Conservation (phyloP, 176 grass and related monocot genomes). For the Paspalum vaginatum region DNA sequence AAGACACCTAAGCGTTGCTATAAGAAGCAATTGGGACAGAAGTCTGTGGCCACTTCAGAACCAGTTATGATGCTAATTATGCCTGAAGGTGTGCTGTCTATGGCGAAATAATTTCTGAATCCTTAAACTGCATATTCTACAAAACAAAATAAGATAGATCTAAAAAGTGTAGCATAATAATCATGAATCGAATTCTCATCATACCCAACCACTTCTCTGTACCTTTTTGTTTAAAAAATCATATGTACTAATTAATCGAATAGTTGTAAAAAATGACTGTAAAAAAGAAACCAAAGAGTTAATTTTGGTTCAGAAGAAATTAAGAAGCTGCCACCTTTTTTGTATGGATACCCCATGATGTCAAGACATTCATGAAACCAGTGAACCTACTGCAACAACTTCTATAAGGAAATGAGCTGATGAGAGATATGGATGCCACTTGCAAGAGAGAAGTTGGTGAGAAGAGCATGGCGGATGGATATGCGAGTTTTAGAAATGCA, state of each 20-base stretch:
- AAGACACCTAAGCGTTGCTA: slow-evolving; percentile 22
- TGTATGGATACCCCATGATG: slow-evolving; percentile 12
- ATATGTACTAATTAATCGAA: slow-evolving; percentile 30
- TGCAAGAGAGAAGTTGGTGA: slow-evolving; percentile 25
- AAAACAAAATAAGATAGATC: background rate
- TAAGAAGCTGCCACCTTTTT: background rate
- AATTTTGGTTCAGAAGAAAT: background rate
- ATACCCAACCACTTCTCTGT: slow-evolving; percentile 25
- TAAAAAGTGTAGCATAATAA: background rate
- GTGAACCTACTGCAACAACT: slow-evolving; percentile 30
- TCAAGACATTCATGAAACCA: slow-evolving; percentile 9
- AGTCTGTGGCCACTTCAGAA: slow-evolving; percentile 5
- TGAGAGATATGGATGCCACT: background rate
- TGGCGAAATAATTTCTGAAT: slow-evolving; percentile 15
- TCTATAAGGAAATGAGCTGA: background rate
- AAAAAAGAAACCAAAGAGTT: background rate
- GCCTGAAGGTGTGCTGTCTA: slow-evolving; percentile 21
- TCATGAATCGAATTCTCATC: slow-evolving; percentile 5
- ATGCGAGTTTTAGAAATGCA: background rate
- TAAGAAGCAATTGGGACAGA: slow-evolving; percentile 4
- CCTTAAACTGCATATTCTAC: slow-evolving; percentile 15
- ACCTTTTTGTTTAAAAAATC: slow-evolving; percentile 16
- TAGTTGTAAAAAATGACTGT: background rate
- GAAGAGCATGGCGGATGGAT: background rate
- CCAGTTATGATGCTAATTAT: slow-evolving; percentile 24